Conservation (phyloP, 2,329 filamentous ascomycete genomes). For the Fusarium pseudocircinatum region DNA sequence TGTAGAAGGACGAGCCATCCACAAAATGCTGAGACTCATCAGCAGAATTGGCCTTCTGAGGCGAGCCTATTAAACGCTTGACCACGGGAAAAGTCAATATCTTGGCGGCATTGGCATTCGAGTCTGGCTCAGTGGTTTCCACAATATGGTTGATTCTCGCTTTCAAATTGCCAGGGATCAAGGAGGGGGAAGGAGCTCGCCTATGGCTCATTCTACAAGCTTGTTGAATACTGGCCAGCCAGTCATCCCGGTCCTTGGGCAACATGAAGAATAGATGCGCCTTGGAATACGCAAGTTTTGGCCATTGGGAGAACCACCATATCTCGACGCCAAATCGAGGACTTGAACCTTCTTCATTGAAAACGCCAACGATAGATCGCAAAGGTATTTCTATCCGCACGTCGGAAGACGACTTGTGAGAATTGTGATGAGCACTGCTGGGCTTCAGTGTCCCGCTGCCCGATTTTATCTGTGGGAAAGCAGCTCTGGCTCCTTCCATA, state of each 20-base stretch:
- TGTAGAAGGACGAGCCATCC: constrained; percentile 63
- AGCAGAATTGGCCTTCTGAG: constrained; percentile 52
- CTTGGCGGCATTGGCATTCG: constrained; percentile 41
- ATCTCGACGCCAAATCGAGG: constrained; percentile 64
- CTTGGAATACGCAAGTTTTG: constrained; percentile 57
- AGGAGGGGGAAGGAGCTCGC: constrained; percentile 47
- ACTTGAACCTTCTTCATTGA: constrained; percentile 60
- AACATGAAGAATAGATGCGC: constrained; percentile 60
- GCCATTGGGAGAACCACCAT: constrained; percentile 62
- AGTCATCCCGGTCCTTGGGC: constrained; percentile 60
- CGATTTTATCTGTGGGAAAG: constrained; percentile 58
- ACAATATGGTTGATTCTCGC: constrained; percentile 58
- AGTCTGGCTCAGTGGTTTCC: constrained; percentile 54
- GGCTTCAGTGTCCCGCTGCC: constrained; percentile 35
- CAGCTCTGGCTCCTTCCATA: constrained; percentile 56
- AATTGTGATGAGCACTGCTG: constrained; percentile 35
- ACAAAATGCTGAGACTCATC: constrained; percentile 57
- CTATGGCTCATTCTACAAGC: constrained; percentile 53
- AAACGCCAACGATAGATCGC: constrained; percentile 61
- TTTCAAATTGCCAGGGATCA: constrained; percentile 59
- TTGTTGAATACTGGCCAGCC: constrained; percentile 58
- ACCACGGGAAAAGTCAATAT: constrained; percentile 62
- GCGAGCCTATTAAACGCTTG: constrained; percentile 55
- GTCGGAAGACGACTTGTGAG: constrained; percentile 49
- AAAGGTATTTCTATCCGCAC: constrained; percentile 59